Percentiles rank a stretch among this genome's conserved stretches.
Evolutionary conservation across 495 filamentous ascomycete species (phyloP).

Genomic region (Poronia punctata): DNA sequence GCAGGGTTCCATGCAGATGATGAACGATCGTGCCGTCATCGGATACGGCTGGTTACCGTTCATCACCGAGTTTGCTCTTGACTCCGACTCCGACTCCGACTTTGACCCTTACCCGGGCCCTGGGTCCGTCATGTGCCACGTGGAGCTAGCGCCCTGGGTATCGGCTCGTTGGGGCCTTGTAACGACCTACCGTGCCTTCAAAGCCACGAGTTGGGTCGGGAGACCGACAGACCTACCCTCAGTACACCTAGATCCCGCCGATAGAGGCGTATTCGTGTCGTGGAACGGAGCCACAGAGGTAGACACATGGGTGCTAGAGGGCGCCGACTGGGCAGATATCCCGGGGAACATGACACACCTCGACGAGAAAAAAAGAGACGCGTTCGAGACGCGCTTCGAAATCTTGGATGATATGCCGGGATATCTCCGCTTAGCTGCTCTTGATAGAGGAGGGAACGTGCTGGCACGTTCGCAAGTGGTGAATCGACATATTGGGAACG

Average conservation of each 20-base stretch:
- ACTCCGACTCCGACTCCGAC: too few relatives aligned
- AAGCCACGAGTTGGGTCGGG: constrained; percentile 17
- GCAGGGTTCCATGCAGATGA: constrained; percentile 41
- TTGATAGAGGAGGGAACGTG: constrained; percentile 10
- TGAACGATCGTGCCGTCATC: constrained; percentile 38
- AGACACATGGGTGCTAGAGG: constrained; percentile 19
- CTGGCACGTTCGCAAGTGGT: constrained; percentile 10
- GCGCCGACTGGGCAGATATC: constrained; percentile 14
- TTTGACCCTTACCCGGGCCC: too few relatives aligned
- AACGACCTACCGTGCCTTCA: constrained; percentile 19
- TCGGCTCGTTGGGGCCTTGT: constrained; percentile 10
- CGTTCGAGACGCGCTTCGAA: constrained; percentile 19
- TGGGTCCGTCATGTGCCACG: constrained; percentile 14
- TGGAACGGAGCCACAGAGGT: constrained; percentile 28
- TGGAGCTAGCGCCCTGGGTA: constrained; percentile 14
- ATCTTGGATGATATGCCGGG: constrained; percentile 20
- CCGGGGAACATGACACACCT: constrained; percentile 5
- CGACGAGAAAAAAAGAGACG: constrained; percentile 2
- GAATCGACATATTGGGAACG: constrained; percentile 8
- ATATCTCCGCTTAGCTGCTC: constrained; percentile 14
- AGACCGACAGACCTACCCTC: constrained; percentile 11
- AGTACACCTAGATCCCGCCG: constrained; percentile 15
- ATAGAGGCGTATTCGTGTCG: constrained; percentile 16
- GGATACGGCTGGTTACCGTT: constrained; percentile 44
- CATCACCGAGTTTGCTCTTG: constrained; percentile 39